phyloP scores from a whole-genome alignment of 2,329 filamentous ascomycete genomes.

The Phaeosphaeria sp. region DNA sequence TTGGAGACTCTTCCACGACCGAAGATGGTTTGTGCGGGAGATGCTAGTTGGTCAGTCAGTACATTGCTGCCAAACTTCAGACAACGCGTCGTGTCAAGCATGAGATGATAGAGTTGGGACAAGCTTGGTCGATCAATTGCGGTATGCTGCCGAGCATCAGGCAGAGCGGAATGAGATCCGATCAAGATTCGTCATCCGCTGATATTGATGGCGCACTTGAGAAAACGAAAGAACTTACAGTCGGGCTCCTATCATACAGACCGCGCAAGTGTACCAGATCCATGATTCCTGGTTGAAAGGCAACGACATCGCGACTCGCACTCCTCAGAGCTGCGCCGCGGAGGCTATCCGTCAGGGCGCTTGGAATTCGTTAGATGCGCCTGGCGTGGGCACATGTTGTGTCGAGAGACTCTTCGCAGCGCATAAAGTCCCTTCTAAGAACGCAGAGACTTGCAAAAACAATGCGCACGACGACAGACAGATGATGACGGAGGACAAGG shows the following conservation, averaged over 20 bases:
- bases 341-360: conserved; percentile 22
- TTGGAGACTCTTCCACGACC: conserved; percentile 58
- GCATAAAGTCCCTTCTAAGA: neutral
- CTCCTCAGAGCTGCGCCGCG: neutral
- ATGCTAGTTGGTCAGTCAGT: conserved; percentile 37
- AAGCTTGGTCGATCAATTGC: neutral
- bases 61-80: too few species aligned
- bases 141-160: neutral
- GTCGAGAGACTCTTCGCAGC: conserved; percentile 1
- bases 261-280: conserved; percentile 55
- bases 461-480: neutral
- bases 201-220: neutral
- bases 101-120: neutral
- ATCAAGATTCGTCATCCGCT: neutral
- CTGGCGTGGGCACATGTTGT: conserved; percentile 29
- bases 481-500: neutral
- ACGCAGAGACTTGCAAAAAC: neutral
- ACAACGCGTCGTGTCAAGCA: neutral
- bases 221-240: conserved; percentile 44
- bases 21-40: conserved; percentile 55
- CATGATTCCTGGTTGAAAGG: conserved; percentile 53
- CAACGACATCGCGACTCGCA: conserved; percentile 18
- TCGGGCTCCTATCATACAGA: conserved; percentile 50
- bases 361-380: conserved; percentile 13
- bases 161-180: neutral